Conservation (phyloP, 2,329 filamentous ascomycete species). For the Talaromyces sp. region DNA sequence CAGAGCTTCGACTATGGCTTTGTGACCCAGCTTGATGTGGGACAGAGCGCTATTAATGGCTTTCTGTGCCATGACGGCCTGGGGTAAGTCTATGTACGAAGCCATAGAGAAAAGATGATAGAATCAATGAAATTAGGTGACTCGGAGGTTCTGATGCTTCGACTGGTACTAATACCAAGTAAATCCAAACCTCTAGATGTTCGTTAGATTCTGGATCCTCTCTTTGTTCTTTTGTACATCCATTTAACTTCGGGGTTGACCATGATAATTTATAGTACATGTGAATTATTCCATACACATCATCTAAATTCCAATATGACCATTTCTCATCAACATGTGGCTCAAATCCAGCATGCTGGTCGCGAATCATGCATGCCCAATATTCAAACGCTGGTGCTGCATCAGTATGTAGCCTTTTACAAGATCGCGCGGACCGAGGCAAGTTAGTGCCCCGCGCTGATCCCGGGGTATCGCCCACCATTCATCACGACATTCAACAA, state of each 20-base stretch:
- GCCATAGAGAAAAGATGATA: too few relatives aligned
- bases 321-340: background rate
- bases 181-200: too few relatives aligned
- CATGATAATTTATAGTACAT: too few relatives aligned
- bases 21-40: background rate
- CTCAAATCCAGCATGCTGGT: background rate
- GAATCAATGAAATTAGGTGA: too few relatives aligned
- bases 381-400: too few relatives aligned
- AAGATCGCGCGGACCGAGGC: constrained; percentile 22
- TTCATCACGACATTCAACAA: background rate
- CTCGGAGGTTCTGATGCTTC: too few relatives aligned
- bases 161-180: too few relatives aligned
- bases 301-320: background rate
- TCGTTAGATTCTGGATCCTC: too few relatives aligned
- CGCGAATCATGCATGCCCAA: background rate
- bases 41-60: background rate
- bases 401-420: background rate
- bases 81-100: too few relatives aligned
- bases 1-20: background rate
- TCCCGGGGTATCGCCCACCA: constrained; percentile 7
- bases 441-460: background rate
- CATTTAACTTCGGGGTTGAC: too few relatives aligned
- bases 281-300: background rate
- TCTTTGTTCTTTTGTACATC: too few relatives aligned
- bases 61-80: too few relatives aligned